These are phyloP conservation scores for Fusarium piperis DNA, from an alignment of 2,329 filamentous ascomycete species.

Conservation along the genomic window DNA sequence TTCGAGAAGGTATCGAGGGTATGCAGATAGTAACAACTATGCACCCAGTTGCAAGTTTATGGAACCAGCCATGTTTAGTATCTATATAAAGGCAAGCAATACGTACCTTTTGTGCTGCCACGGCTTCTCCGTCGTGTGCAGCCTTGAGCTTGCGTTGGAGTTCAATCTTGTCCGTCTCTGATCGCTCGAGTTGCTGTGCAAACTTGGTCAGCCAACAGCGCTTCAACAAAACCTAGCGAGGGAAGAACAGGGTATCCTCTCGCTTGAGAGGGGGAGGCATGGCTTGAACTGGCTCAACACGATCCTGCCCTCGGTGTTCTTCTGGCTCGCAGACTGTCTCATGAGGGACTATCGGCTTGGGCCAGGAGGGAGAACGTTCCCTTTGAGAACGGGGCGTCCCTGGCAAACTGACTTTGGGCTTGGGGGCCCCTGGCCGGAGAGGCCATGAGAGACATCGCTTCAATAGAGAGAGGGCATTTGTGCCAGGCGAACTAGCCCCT, in stretches of 20 bases:
- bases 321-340: background rate
- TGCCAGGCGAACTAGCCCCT: background rate
- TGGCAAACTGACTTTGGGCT: background rate
- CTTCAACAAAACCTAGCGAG: background rate
- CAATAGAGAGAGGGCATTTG: background rate
- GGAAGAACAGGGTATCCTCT: background rate
- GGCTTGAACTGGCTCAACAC: background rate
- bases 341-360: background rate
- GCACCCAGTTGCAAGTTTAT: background rate
- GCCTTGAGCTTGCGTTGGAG: conserved; percentile 65
- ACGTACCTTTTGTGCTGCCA: conserved; percentile 64
- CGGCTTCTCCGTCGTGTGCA: conserved; percentile 59
- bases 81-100: conserved; percentile 12
- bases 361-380: background rate
- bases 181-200: conserved; percentile 65
- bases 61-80: background rate
- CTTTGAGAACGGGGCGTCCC: background rate
- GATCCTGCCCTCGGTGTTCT: background rate
- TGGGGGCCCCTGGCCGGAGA: background rate
- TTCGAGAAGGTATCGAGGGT: background rate
- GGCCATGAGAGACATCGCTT: background rate
- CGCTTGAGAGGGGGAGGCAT: conserved; percentile 5
- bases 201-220: conserved; percentile 23
- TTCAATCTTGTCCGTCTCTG: conserved; percentile 66
- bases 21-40: background rate